phyloP scores from a whole-genome alignment of 2,329 filamentous ascomycete genomes.

The Falciphora oryzae region DNA sequence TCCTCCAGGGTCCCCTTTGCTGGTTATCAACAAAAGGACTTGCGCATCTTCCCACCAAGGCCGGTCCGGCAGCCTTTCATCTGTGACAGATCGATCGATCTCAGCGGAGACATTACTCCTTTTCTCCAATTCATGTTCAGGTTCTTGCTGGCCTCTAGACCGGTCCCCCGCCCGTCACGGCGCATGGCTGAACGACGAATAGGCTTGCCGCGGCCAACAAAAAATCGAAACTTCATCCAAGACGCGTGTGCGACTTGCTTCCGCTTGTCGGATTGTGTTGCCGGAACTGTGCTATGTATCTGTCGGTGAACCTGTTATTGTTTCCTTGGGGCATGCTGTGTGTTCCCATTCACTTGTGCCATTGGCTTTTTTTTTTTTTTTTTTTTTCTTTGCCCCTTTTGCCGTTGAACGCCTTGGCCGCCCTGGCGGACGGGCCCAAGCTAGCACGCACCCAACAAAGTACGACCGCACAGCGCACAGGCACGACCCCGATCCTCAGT shows the following conservation, averaged over 20 bases:
- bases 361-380: neutral
- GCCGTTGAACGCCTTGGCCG: neutral
- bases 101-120: neutral
- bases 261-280: neutral
- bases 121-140: neutral
- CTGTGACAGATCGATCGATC: neutral
- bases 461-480: neutral
- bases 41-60: neutral
- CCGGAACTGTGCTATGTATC: neutral
- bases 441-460: neutral
- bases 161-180: too few species aligned
- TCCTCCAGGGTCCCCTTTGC: too few species aligned
- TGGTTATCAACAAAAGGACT: neutral
- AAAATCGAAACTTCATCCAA: neutral
- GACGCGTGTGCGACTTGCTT: neutral
- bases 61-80: neutral
- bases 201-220: neutral
- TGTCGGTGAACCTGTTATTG: neutral
- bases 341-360: neutral
- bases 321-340: neutral
- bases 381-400: neutral
- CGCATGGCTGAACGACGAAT: neutral
- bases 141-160: neutral
- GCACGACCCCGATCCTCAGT: neutral
- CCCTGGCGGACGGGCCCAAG: neutral